These are phyloP conservation scores for Sistotremastrum suecicum DNA, from an alignment of 768 basidiomycete genomes.

Conservation along the genomic window DNA sequence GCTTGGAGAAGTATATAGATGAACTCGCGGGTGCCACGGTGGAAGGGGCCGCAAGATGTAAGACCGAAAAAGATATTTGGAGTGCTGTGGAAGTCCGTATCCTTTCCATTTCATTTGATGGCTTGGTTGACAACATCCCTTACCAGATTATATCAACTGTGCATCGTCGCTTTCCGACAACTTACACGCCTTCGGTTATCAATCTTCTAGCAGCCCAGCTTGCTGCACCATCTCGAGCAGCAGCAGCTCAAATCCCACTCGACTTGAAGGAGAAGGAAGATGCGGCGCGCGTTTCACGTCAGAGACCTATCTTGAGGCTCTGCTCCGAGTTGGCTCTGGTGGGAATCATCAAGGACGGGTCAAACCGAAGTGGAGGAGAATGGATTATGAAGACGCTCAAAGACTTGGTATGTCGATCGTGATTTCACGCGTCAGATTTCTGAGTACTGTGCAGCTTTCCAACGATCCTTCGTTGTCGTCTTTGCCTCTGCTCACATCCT, in stretches of 20 bases:
- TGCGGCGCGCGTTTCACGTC: conserved; percentile 55
- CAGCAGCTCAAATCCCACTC: conserved; percentile 39
- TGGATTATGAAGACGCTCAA: conserved; percentile 81
- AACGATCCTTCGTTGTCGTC: conserved; percentile 80
- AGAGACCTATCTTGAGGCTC: conserved; percentile 75
- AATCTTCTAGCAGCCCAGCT: conserved; percentile 43
- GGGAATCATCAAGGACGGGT: conserved; percentile 64
- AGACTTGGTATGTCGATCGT: conserved; percentile 51
- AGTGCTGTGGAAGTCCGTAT: conserved; percentile 75
- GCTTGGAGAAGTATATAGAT: conserved; percentile 91
- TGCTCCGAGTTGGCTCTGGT: conserved; percentile 85
- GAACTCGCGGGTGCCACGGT: conserved; percentile 80
- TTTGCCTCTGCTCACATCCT: conserved; percentile 78
- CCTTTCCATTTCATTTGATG: conserved; percentile 2
- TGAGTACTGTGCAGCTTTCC: conserved; percentile 42
- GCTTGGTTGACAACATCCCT: background rate
- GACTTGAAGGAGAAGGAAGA: conserved; percentile 95
- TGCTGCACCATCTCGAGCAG: conserved; percentile 41
- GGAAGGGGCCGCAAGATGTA: conserved; percentile 78
- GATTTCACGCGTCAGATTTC: conserved; percentile 3
- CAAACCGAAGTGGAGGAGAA: conserved; percentile 62
- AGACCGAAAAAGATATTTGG: conserved; percentile 86
- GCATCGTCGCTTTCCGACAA: conserved; percentile 72
- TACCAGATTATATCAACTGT: conserved; percentile 73
- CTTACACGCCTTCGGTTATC: conserved; percentile 64